phyloP scores from a whole-genome alignment of 2,329 filamentous ascomycete species.

The Exophiala aquamarina region DNA sequence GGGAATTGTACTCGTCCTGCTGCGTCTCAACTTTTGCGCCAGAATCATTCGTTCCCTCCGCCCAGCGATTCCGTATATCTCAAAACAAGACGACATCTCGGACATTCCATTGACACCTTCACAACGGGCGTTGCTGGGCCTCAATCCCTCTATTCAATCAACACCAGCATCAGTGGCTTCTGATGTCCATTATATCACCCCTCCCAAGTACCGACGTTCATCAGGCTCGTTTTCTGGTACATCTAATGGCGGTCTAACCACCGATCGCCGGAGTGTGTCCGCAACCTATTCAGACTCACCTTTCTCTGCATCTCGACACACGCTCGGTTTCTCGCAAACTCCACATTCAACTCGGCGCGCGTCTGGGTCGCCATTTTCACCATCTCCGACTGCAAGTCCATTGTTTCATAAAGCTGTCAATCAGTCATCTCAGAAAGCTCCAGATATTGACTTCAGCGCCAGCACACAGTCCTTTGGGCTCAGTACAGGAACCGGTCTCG shows the following conservation, averaged over 20 bases:
- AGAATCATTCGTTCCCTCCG: conserved; percentile 68
- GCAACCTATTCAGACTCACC: conserved; percentile 28
- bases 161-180: conserved; percentile 58
- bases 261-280: conserved; percentile 46
- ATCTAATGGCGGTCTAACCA: conserved; percentile 23
- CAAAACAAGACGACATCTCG: conserved; percentile 71
- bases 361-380: conserved; percentile 54
- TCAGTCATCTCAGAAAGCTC: conserved; percentile 7
- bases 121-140: conserved; percentile 80
- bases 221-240: conserved; percentile 47
- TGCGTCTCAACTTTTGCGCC: conserved; percentile 58
- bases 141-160: conserved; percentile 67
- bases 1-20: conserved; percentile 44
- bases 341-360: conserved; percentile 39
- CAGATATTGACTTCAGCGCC: conserved; percentile 19
- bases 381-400: conserved; percentile 47
- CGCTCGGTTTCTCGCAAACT: conserved; percentile 31
- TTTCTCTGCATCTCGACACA: conserved; percentile 21
- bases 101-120: conserved; percentile 91
- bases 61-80: conserved; percentile 61
- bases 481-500: conserved; percentile 18
- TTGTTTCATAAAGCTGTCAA: conserved; percentile 68
- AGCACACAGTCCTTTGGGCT: conserved; percentile 15
- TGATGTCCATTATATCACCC: conserved; percentile 62
- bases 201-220: conserved; percentile 73